phyloP scores from a whole-genome alignment of 805 yeast genomes.

The Kuraishia borneana region DNA sequence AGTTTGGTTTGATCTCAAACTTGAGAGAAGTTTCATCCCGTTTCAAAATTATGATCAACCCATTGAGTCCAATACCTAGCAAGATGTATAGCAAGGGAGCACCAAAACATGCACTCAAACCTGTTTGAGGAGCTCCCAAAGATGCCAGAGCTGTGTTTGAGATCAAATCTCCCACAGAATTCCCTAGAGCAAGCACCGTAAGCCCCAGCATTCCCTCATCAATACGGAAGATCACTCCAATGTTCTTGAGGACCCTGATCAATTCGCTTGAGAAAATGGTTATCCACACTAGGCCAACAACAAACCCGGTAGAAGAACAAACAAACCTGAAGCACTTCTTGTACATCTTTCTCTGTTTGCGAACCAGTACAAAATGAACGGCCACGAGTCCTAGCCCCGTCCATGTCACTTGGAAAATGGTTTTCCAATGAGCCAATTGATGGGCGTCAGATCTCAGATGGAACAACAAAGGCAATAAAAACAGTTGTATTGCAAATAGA shows the following conservation, averaged over 20 bases:
- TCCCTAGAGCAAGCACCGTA: conserved; percentile 35
- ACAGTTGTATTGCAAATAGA: conserved; percentile 18
- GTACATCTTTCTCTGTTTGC: no score
- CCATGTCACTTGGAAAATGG: no score
- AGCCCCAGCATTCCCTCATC: conserved; percentile 38
- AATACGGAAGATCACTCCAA: conserved; percentile 30
- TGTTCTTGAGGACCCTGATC: conserved; percentile 24
- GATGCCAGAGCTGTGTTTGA: conserved; percentile 33
- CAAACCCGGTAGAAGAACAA: conserved; percentile 15
- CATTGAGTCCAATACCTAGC: conserved; percentile 40
- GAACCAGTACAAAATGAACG: no score
- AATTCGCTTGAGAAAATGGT: conserved; percentile 18
- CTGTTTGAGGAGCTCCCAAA: conserved; percentile 27
- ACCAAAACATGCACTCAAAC: conserved; percentile 42
- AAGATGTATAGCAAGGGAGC: conserved; percentile 37
- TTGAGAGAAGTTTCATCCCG: neutral
- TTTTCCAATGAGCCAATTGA: neutral
- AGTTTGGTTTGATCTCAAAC: conserved; percentile 26
- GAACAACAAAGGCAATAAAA: conserved; percentile 9
- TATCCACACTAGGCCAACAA: conserved; percentile 15
- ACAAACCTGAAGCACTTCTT: neutral
- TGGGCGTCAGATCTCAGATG: neutral
- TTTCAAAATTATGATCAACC: conserved; percentile 16
- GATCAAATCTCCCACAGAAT: conserved; percentile 39
- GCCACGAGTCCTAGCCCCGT: neutral